Conservation (phyloP, 2,329 filamentous ascomycete genomes). For the Epichloe sibirici region DNA sequence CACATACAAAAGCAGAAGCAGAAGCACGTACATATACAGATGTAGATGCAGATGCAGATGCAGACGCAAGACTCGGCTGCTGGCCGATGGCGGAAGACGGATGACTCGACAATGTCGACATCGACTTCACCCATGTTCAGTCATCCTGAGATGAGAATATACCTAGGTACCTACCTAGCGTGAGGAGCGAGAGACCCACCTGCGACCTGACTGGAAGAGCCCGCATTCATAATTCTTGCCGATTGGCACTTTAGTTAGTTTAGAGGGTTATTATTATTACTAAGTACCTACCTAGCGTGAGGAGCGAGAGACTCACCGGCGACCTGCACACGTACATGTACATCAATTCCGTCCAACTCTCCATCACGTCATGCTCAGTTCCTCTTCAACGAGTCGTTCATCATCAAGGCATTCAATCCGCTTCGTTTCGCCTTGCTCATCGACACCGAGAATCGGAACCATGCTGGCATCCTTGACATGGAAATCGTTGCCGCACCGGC, state of each 20-base stretch:
- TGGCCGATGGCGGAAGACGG: neutral
- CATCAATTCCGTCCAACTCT: too few relatives aligned
- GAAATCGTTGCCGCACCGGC: neutral
- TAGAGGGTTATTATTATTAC: conserved; percentile 7
- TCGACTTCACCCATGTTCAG: neutral
- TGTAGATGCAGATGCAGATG: neutral
- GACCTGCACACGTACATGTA: too few relatives aligned
- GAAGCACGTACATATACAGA: neutral
- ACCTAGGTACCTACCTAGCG: too few relatives aligned
- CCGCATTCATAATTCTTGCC: conserved; percentile 44
- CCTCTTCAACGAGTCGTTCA: neutral
- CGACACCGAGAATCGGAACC: neutral
- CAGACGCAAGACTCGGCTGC: neutral
- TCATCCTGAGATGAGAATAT: too few relatives aligned
- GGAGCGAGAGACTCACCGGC: too few relatives aligned
- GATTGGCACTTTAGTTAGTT: conserved; percentile 47
- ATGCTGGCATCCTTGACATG: too few relatives aligned
- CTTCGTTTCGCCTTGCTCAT: neutral
- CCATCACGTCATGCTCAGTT: neutral
- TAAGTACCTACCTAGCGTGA: too few relatives aligned
- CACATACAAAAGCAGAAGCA: neutral
- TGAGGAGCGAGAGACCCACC: neutral
- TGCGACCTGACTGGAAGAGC: conserved; percentile 36
- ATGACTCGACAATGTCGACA: neutral
- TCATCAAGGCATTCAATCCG: neutral